Evolutionary conservation across 2,329 filamentous ascomycete species (phyloP).

Genomic region (Cercospora zeae-maydis): DNA sequence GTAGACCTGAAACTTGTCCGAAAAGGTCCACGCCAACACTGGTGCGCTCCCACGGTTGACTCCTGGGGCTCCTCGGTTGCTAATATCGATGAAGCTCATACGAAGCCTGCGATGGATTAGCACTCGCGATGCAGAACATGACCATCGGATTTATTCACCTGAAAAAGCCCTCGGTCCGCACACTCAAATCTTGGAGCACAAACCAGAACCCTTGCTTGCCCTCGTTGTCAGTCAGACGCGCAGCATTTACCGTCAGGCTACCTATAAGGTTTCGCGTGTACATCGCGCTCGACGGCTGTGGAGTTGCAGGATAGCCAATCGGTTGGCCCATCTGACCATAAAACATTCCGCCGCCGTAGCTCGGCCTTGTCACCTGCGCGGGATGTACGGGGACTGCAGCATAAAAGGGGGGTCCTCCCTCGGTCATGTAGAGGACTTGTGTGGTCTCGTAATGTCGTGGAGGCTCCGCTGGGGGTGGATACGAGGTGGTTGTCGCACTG

Average conservation of each 20-base stretch:
- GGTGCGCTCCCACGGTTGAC: conserved; percentile 74
- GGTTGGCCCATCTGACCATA: conserved; percentile 22
- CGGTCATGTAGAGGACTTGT: conserved; percentile 20
- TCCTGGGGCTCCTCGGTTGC: conserved; percentile 40
- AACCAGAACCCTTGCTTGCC: conserved; percentile 93
- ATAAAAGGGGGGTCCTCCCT: conserved; percentile 24
- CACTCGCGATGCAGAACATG: background rate
- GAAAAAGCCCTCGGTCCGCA: conserved; percentile 87
- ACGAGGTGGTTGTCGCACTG: conserved; percentile 74
- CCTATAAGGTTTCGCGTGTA: conserved; percentile 94
- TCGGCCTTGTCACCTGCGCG: conserved; percentile 15
- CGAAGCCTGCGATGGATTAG: conserved; percentile 50
- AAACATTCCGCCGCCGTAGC: conserved; percentile 20
- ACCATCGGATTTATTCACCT: conserved; percentile 56
- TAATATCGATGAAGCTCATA: conserved; percentile 82
- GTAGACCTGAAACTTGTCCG: conserved; percentile 86
- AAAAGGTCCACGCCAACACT: conserved; percentile 81
- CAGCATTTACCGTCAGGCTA: conserved; percentile 83
- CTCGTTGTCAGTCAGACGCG: conserved; percentile 71
- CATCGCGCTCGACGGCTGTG: conserved; percentile 65
- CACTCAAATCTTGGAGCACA: conserved; percentile 89
- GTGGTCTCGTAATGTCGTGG: conserved; percentile 20
- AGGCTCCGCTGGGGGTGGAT: conserved; percentile 52
- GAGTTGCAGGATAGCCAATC: conserved; percentile 31
- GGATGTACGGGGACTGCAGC: conserved; percentile 22